These are phyloP conservation scores for Metarhizium robertsii DNA, from an alignment of 2,329 filamentous ascomycete species.

Conservation along the genomic window DNA sequence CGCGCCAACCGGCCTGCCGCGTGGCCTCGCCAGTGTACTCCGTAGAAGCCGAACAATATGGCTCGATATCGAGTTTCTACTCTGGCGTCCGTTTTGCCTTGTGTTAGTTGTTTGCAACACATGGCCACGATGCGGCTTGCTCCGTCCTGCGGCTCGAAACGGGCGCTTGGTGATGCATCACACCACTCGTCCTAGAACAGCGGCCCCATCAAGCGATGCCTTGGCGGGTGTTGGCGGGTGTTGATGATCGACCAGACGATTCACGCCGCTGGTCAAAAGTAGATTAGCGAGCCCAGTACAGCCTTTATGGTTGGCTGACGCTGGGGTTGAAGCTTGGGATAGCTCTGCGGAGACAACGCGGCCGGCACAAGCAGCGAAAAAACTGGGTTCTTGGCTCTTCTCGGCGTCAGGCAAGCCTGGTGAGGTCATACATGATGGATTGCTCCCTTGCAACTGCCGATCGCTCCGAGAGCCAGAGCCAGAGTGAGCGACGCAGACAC, in stretches of 20 bases:
- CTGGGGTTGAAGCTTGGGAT: neutral
- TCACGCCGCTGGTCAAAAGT: neutral
- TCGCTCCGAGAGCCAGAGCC: conserved; percentile 2
- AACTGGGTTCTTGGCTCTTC: neutral
- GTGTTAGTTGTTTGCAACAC: neutral
- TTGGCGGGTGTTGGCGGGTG: too few relatives aligned
- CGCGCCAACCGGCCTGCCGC: too few relatives aligned
- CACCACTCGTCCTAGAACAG: neutral
- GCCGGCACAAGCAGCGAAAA: neutral
- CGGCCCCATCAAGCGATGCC: too few relatives aligned
- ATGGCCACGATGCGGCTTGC: too few relatives aligned
- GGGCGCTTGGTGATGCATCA: neutral
- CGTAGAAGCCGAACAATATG: too few relatives aligned
- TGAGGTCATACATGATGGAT: conserved; percentile 8
- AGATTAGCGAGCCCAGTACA: neutral
- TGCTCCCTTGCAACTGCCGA: conserved; percentile 6
- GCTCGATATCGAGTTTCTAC: too few relatives aligned
- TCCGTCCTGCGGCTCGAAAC: neutral
- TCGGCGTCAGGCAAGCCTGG: conserved; percentile 3
- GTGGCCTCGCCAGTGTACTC: too few relatives aligned
- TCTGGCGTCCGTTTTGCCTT: too few relatives aligned
- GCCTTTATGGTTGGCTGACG: neutral
- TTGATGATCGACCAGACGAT: neutral
- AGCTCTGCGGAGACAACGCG: neutral
- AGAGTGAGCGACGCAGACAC: neutral